These are phyloP conservation scores for Paramecium primaurelia DNA, from an alignment of 73 alveolate species.

Conservation along the genomic window DNA sequence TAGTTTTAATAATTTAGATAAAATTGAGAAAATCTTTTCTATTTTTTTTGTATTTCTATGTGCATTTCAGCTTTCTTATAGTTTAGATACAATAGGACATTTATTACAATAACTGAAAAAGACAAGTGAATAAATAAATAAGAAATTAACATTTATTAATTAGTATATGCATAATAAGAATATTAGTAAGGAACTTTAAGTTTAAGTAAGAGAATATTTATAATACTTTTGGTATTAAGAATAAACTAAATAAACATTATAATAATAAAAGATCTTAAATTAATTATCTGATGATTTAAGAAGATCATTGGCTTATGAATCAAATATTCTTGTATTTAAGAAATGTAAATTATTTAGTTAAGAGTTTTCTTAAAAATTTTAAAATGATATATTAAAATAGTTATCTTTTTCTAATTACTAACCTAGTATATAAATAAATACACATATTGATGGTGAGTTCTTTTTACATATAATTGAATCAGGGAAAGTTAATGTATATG, in stretches of 20 bases:
- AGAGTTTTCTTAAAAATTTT: slow-evolving; percentile 6
- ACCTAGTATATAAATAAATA: neutral
- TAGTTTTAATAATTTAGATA: neutral
- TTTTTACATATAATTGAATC: neutral
- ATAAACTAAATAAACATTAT: neutral
- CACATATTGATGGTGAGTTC: neutral
- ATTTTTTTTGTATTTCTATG: slow-evolving; percentile 14
- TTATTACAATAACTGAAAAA: slow-evolving; percentile 28
- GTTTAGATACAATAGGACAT: slow-evolving; percentile 48
- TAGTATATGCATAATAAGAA: slow-evolving; percentile 56
- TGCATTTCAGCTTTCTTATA: slow-evolving; percentile 13
- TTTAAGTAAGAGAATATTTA: slow-evolving; percentile 49
- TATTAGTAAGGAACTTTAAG: slow-evolving; percentile 3
- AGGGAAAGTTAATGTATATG: slow-evolving; percentile 9
- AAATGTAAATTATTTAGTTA: neutral
- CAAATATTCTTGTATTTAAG: slow-evolving; percentile 11
- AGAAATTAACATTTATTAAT: slow-evolving; percentile 29
- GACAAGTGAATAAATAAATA: neutral
- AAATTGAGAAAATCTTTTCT: neutral
- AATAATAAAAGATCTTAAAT: slow-evolving; percentile 22
- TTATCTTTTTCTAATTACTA: neutral
- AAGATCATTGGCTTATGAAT: slow-evolving; percentile 26
- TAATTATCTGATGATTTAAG: slow-evolving; percentile 56
- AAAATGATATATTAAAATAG: neutral
- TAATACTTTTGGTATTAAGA: slow-evolving; percentile 53